Evolutionary conservation across 257 asterid species (phyloP).

Genomic region (Fraxinus pennsylvanica): DNA sequence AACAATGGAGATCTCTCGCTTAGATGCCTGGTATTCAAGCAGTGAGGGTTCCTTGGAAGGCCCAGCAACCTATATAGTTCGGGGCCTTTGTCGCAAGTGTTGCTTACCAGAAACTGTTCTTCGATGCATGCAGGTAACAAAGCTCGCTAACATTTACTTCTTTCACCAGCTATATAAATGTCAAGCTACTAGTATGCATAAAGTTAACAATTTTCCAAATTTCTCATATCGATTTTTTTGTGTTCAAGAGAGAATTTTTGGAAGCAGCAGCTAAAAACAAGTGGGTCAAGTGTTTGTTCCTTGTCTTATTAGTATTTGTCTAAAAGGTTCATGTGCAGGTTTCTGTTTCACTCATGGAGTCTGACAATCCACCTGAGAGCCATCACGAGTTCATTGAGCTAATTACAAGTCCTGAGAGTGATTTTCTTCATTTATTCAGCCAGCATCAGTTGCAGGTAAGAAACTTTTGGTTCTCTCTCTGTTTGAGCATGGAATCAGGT

Average conservation of each 20-base stretch:
- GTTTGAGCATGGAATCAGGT: background rate
- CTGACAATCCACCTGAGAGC: conserved; percentile 63
- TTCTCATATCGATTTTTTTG: background rate
- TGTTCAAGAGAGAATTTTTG: background rate
- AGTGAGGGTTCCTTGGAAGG: conserved; percentile 68
- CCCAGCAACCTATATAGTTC: conserved; percentile 81
- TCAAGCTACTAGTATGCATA: background rate
- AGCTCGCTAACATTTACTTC: too few species aligned
- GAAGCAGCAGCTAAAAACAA: background rate
- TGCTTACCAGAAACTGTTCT: conserved; percentile 95
- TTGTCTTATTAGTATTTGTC: conserved; percentile 10
- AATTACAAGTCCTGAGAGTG: conserved; percentile 69
- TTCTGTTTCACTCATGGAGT: conserved; percentile 70
- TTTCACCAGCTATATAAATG: too few species aligned
- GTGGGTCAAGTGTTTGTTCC: background rate
- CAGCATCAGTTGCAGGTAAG: conserved; percentile 91
- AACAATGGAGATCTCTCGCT: conserved; percentile 82
- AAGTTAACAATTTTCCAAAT: background rate
- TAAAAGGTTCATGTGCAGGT: conserved; percentile 46
- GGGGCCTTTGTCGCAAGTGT: conserved; percentile 97
- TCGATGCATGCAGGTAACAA: conserved; percentile 61
- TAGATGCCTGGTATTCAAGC: conserved; percentile 95
- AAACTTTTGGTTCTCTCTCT: background rate
- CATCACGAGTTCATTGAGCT: conserved; percentile 79
- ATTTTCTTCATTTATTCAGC: conserved; percentile 78